These are phyloP conservation scores for Xylaria scruposa DNA, from an alignment of 495 filamentous ascomycete genomes.

Conservation along the genomic window DNA sequence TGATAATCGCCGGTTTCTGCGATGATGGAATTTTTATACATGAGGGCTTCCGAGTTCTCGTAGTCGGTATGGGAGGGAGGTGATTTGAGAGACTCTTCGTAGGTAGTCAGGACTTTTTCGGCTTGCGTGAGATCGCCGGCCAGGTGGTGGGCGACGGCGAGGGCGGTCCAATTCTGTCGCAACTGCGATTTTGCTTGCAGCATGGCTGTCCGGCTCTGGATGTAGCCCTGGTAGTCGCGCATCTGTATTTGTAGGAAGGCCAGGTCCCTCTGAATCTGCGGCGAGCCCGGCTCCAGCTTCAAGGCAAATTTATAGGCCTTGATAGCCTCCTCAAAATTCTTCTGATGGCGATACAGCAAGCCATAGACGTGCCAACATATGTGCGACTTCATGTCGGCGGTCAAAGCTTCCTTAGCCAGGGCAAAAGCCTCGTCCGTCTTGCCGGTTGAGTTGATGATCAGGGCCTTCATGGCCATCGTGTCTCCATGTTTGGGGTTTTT, in stretches of 20 bases:
- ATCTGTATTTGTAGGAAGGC: conserved; percentile 95
- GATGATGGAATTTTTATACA: conserved; percentile 97
- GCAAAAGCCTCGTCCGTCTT: conserved; percentile 92
- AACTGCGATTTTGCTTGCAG: conserved; percentile 78
- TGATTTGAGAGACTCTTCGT: conserved; percentile 87
- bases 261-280: conserved; percentile 92
- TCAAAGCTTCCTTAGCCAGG: conserved; percentile 87
- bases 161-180: conserved; percentile 93
- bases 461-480: conserved; percentile 97
- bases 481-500: conserved; percentile 97
- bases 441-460: conserved; percentile 91
- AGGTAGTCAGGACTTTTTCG: conserved; percentile 88
- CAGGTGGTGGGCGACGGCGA: conserved; percentile 92
- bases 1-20: conserved; percentile 81
- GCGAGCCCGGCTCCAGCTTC: conserved; percentile 87
- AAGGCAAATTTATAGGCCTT: conserved; percentile 98
- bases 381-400: conserved; percentile 96
- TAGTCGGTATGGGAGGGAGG: conserved; percentile 75
- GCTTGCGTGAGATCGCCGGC: conserved; percentile 82
- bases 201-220: conserved; percentile 84
- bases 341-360: conserved; percentile 86
- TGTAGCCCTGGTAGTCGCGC: conserved; percentile 92
- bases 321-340: conserved; percentile 98
- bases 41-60: conserved; percentile 92
- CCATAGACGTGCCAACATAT: conserved; percentile 99